Percentiles rank a stretch among this genome's conserved stretches.
These are phyloP conservation scores for Candida pini DNA, from an alignment of 805 yeast species.

Conservation along the genomic window DNA sequence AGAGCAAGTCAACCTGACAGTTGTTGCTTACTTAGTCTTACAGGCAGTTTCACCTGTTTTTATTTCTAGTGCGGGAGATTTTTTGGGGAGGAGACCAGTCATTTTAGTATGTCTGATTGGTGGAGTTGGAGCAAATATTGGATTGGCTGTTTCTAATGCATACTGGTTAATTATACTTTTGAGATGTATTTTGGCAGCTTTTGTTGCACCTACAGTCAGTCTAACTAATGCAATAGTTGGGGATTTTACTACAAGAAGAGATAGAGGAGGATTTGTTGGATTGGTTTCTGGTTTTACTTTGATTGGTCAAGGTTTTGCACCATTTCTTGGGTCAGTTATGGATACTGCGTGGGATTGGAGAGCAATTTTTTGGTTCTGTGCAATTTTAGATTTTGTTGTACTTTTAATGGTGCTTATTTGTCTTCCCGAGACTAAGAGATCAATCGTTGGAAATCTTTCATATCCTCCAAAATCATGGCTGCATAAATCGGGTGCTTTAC, in stretches of 20 bases:
- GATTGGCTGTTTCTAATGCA: constrained; percentile 51
- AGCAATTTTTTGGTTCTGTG: constrained; percentile 70
- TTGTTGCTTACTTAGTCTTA: constrained; percentile 67
- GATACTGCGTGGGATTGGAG: constrained; percentile 64
- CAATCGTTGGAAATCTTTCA: constrained; percentile 72
- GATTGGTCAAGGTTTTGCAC: constrained; percentile 74
- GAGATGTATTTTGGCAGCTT: constrained; percentile 72
- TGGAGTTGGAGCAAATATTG: constrained; percentile 59
- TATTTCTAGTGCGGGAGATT: constrained; percentile 64
- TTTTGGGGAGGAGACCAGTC: constrained; percentile 66
- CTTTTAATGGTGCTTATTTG: constrained; percentile 28
- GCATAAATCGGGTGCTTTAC: constrained; percentile 42
- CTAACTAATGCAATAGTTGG: constrained; percentile 67
- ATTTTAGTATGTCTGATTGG: constrained; percentile 47
- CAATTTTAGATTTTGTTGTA: constrained; percentile 54
- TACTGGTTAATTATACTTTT: constrained; percentile 61
- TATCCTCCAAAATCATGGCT: constrained; percentile 40
- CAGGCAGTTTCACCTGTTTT: constrained; percentile 77
- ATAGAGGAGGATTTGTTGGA: constrained; percentile 71
- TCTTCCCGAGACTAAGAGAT: constrained; percentile 73
- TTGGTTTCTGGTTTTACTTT: constrained; percentile 57
- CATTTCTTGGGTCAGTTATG: constrained; percentile 55
- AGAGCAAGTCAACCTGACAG: constrained; percentile 59
- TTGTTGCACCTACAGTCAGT: constrained; percentile 71
- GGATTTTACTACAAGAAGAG: constrained; percentile 58